phyloP scores from a whole-genome alignment of 164 flowering plant genomes.

The Cinnamomum micranthum region DNA sequence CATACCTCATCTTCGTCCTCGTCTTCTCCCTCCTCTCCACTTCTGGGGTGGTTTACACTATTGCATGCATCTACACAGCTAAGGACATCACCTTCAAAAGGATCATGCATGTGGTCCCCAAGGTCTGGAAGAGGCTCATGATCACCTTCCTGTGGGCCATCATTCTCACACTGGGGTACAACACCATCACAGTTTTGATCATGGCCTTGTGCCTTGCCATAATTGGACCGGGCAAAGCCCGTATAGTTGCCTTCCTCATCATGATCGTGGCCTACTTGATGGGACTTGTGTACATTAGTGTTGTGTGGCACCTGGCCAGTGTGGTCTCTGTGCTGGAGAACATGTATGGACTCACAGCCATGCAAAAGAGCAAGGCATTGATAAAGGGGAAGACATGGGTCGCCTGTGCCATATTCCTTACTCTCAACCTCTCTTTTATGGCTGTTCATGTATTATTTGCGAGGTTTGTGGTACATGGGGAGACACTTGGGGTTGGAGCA shows the following conservation, averaged over 20 bases:
- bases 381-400: constrained; percentile 31
- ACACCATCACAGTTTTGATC: neutral
- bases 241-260: neutral
- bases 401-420: constrained; percentile 15
- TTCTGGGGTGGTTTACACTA: constrained; percentile 43
- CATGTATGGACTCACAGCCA: constrained; percentile 28
- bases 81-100: constrained; percentile 24
- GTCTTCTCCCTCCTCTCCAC: constrained; percentile 45
- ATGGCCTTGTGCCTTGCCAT: neutral
- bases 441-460: constrained; percentile 14
- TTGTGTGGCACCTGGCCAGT: constrained; percentile 37
- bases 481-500: constrained; percentile 1
- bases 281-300: constrained; percentile 30
- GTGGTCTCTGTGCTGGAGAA: constrained; percentile 47
- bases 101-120: constrained; percentile 42
- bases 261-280: constrained; percentile 13
- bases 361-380: constrained; percentile 32
- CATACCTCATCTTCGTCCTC: constrained; percentile 28
- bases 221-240: neutral
- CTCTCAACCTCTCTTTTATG: constrained; percentile 3
- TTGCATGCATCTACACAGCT: constrained; percentile 38
- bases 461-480: constrained; percentile 26
- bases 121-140: constrained; percentile 42
- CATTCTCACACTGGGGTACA: constrained; percentile 8
- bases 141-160: constrained; percentile 17